Base-by-base conservation (phyloP, 208 protist genomes). In the Willaertia magna region DNA sequence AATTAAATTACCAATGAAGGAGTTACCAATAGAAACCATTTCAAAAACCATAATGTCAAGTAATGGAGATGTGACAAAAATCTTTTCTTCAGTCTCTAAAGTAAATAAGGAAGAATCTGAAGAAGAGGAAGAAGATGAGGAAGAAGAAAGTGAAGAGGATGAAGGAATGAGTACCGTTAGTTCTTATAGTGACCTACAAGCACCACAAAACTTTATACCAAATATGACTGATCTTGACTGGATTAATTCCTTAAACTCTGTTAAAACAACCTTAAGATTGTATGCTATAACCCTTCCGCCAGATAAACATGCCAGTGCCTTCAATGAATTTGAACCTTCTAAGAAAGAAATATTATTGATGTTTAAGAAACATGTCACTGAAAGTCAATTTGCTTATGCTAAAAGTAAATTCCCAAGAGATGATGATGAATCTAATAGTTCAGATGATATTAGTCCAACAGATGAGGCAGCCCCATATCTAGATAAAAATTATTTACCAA, bases 231-330 rank as follows among this genome's bases (percentile, higher is more conserved):
- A 67, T 67, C 34, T 67, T 1, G 55, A 67, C 22, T 67, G 55
- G 55, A 67, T 67, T 67, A 67, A 67, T 30, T 67, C 55, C 9
- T 67, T 67, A n/a, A 67, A 67, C 22, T 9, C 55, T 34, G 55
- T 81, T 22, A 81, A 81, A 34, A 51, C 43, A 18, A 20, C 76
- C 0, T 26, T 81, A 9, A 26, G 76, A 42, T 12, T 81, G 11
- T 81, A 81, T 81, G 48, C 43, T 30, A 81, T 81, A 20, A 81
- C 76, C 2, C 14, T 81, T 16, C 76, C 76, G 51, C 76, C 76
- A 39, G 76, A 81, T 49, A 46, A 51, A 51, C 44, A 51, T 39
- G 14, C 4, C 7, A n/a, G 26, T 49, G 42, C 76, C 0, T 11
- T 81, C 7, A 40, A 81, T 51, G 43, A 42, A 51, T 81, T 81